Conservation (phyloP, 306 rosid species). For the Castanopsis chinensis region DNA sequence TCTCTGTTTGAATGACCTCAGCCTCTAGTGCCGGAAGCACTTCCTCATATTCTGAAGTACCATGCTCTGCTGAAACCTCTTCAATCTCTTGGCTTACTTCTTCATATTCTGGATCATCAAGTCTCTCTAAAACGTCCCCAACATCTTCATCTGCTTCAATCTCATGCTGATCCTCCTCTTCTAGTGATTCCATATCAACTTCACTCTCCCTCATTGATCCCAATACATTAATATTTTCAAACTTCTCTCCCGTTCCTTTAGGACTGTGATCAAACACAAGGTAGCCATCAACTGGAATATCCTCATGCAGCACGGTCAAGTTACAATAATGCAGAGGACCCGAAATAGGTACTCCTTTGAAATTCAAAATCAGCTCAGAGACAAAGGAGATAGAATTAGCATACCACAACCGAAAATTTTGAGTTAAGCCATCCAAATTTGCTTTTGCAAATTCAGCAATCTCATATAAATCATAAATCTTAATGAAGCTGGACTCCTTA, state of each 20-base stretch:
- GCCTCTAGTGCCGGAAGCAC: constrained; percentile 1
- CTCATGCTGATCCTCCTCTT: constrained; percentile 2
- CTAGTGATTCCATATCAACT: neutral
- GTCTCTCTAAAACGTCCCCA: neutral
- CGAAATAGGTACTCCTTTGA: constrained; percentile 35
- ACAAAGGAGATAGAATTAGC: constrained; percentile 29
- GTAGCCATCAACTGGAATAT: constrained; percentile 16
- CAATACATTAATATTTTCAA: neutral
- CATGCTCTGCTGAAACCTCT: constrained; percentile 1
- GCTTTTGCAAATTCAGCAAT: constrained; percentile 37
- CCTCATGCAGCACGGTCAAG: constrained; percentile 38
- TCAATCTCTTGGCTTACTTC: neutral
- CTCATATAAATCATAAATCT: constrained; percentile 26
- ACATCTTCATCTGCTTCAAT: neutral
- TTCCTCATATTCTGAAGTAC: constrained; percentile 4
- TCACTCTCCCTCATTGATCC: neutral
- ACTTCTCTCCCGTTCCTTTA: constrained; percentile 15
- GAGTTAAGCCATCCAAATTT: constrained; percentile 36
- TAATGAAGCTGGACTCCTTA: constrained; percentile 25
- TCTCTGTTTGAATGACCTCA: constrained; percentile 11
- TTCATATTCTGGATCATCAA: constrained; percentile 10
- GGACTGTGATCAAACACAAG: constrained; percentile 24
- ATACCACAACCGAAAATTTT: constrained; percentile 30
- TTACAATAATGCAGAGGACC: constrained; percentile 44
- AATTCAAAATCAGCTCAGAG: constrained; percentile 32